Base-by-base conservation (phyloP, 345 rosid species). In the Pugionium cornutum region DNA sequence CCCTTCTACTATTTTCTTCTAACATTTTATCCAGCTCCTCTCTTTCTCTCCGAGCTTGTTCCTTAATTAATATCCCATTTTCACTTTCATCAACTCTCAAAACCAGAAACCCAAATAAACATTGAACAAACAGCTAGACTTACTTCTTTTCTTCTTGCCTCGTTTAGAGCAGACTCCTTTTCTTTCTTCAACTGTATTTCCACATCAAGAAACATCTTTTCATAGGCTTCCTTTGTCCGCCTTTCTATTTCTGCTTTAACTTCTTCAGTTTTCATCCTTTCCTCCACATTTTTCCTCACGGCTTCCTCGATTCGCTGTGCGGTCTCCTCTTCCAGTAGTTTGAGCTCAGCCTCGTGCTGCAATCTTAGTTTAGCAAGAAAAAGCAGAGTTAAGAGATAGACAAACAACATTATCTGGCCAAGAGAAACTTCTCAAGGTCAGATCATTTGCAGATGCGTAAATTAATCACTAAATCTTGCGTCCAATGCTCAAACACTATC, bases 21-120 rank as follows among this genome's bases (percentile, higher is more conserved):
- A 89, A 77, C 97, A 89, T 85, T 77, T 83, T 87, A 65, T 89
- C 97, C 44, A 87, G 82, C 74, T 89, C 95, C 61, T 89, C 92
- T 75, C 91, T 81, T 64, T 87, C 97, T 76, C 76, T 89, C 65
- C 84, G 78, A 32, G 87, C 86, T 85, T 85, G 91, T 75, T 84
- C 95, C 97, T 89, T 79, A 1, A 32, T 48, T 3, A 40, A 44
- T 28, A 40, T 29, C 59, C 11, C 57, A 47, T 5, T 34, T 40
- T 46, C 2, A 51, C 37, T 43, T 65, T 66, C 49, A 48, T 33
- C 30, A 33, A 5, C 3, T 30, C 43, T 29, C 50, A 25, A 62
- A 62, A 37, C 26, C 33, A 43, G 6, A 51, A 27, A 43, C 26
- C 25, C 2, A 32, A 32, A 49, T 9, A 40, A 49, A 48, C 26